Evolutionary conservation across 2,329 filamentous ascomycete genomes (phyloP), one percentile per base, ranked within the genome.

Genomic region (Gaeumannomyces tritici): DNA sequence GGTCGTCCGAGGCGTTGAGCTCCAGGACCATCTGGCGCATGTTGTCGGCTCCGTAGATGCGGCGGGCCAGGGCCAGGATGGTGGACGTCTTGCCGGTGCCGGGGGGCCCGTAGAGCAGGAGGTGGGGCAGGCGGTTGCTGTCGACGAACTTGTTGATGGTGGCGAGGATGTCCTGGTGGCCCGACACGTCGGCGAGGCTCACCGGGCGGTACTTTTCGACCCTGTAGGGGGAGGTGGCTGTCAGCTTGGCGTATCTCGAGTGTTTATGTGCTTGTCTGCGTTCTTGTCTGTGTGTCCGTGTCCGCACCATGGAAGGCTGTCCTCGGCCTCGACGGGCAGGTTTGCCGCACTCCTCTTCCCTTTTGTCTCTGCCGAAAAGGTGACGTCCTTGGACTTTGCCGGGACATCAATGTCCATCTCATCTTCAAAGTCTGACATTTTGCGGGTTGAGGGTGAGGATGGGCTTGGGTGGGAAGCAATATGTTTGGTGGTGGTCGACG

Each of bases 91-190:
- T 99, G 69, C 95, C 95, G 0, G 95, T 99, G 64, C 95, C 95
- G 0, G 95, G 95, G 6, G 95, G 95, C 0, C 95, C 95, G 73
- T 99, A 99, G 65, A 99, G 89, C 21, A 99, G 88, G 55, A 99
- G 88, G 79, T 99, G 95, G 9, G 95, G 95, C 61, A 99, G 83
- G 68, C 93, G 86, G 77, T 99, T 98, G 63, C 90, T 85, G 72
- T 98, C 93, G 72, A 99, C 86, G 70, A 99, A 99, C 74, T 93
- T 95, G 81, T 97, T 97, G 78, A 99, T 96, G 2, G 95, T 99
- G 5, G 93, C 88, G 66, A 99, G 86, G 71, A 99, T 98, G 75
- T 99, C 95, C 72, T 97, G 90, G 75, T 99, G 95, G 26, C 95
- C 95, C 3, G 92, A 96, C 63, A 99, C 95, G 75, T 99, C 95